Base-by-base conservation (phyloP, 1,139 yeast genomes). In the Yamadazyma siamensis region DNA sequence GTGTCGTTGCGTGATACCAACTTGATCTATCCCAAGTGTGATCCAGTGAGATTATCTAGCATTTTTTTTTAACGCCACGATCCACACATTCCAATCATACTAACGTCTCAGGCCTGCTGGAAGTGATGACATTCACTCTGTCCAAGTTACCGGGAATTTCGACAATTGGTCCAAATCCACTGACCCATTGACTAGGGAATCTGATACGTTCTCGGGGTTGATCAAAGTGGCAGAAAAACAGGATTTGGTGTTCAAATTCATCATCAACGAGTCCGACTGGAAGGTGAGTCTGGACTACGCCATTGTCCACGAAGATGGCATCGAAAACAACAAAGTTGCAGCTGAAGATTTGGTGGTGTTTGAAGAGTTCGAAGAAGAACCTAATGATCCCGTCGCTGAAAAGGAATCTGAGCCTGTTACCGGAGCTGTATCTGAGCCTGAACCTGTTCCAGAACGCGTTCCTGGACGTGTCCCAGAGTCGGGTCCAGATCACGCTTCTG, bases 91-190 rank as follows among this genome's bases (percentile, higher is more conserved):
- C 20, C 7, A 7, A 18, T 10, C 13, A 36, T 30, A 32, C 34
- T 32, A 27, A 32, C 35, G n/a, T n/a, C 13, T 10, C 17, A 31
- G 47, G 45, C 44, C 45, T 14, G 43, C 34, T 27, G n/a, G n/a
- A n/a, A 33, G 32, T 9, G 40, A 35, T n/a, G 41, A 23, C 12
- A 28, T 44, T 27, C 33, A 43, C 11, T 48, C 59, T 5, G 59
- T 67, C 19, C 56, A 56, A 26, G 59, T 67, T 20, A 67, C 74
- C 3, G 75, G 75, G 4, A 58, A 50, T 34, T 68, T 67, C 41
- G 71, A 67, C 36, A 42, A 59, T 32, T 68, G 75, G 74, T 40
- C 58, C 12, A 46, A 52, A 33, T 42, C 50, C 8, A 44, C 40
- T 21, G 46, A 44, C 8, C 49, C 46, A n/a, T 40, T 41, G 30